Evolutionary conservation across 2,329 filamentous ascomycete species (phyloP).

Genomic region (Paracorniculantispora psalliotae): DNA sequence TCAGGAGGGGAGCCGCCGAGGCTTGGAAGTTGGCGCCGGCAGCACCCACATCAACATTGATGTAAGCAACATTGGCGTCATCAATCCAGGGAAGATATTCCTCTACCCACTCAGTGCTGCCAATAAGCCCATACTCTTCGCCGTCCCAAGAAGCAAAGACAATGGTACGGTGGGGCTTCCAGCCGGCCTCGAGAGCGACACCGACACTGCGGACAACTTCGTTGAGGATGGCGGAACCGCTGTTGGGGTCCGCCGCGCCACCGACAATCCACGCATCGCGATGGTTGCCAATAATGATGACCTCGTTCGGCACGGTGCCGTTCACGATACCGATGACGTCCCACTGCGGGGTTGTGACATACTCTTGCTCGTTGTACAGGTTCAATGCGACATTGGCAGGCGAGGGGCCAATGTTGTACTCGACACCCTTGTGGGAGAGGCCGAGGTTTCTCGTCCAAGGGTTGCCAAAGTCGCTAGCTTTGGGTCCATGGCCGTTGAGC

Average conservation of each 20-base stretch:
- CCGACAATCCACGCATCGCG: constrained; percentile 85
- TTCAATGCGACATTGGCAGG: constrained; percentile 68
- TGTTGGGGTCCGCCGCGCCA: constrained; percentile 79
- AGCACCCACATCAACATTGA: constrained; percentile 79
- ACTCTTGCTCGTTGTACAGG: constrained; percentile 73
- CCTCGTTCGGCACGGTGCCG: constrained; percentile 77
- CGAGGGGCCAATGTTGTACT: constrained; percentile 82
- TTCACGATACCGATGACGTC: constrained; percentile 92
- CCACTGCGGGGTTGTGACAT: constrained; percentile 78
- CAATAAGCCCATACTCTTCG: constrained; percentile 81
- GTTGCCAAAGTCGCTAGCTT: constrained; percentile 66
- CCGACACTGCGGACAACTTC: constrained; percentile 75
- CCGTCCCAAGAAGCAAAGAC: constrained; percentile 83
- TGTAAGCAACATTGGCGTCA: constrained; percentile 68
- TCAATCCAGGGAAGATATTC: constrained; percentile 80
- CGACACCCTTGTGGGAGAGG: constrained; percentile 70
- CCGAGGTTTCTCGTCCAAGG: constrained; percentile 68
- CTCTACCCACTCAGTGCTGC: constrained; percentile 90
- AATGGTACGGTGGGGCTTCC: constrained; percentile 71
- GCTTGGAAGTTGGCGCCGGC: constrained; percentile 59
- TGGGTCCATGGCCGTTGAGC: constrained; percentile 82
- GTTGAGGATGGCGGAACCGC: constrained; percentile 72
- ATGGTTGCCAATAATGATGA: constrained; percentile 87
- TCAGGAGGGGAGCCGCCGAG: constrained; percentile 68
- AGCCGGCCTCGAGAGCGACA: constrained; percentile 56